Conservation (phyloP, 305 asterid genomes). For the Fraxinus nigra region DNA sequence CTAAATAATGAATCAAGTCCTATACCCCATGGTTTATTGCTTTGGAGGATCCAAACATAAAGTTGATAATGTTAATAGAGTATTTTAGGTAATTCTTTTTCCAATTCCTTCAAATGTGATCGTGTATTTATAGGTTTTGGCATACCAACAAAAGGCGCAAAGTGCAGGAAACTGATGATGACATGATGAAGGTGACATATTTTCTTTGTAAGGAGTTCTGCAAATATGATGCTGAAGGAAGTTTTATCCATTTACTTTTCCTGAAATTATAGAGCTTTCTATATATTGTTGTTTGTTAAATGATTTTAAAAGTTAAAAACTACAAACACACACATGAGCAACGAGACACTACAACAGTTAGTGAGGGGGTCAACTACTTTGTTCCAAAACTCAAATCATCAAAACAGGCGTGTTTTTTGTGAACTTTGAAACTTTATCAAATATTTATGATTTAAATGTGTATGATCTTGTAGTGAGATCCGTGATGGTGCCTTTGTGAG, state of each 20-base stretch:
- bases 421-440: constrained; percentile 10
- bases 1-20: background rate
- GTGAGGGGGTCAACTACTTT: constrained; percentile 18
- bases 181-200: constrained; percentile 15
- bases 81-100: background rate
- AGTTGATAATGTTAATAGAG: background rate
- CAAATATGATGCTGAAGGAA: constrained; percentile 21
- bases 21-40: background rate
- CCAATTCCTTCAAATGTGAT: background rate
- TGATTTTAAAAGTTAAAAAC: constrained; percentile 7
- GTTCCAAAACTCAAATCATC: constrained; percentile 13
- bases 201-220: constrained; percentile 17
- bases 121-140: constrained; percentile 58
- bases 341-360: constrained; percentile 16
- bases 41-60: background rate
- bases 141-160: constrained; percentile 53
- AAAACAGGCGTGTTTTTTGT: constrained; percentile 12
- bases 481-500: background rate
- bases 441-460: background rate
- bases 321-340: background rate
- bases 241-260: constrained; percentile 11
- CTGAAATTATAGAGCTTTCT: background rate
- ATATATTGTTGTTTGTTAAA: constrained; percentile 23
- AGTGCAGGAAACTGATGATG: constrained; percentile 19
- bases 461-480: background rate